A percentile compares a stretch with the other conserved stretches of the same genome.
phyloP scores from a whole-genome alignment of 2,329 filamentous ascomycete genomes.

The Dothideomycetes sp. region DNA sequence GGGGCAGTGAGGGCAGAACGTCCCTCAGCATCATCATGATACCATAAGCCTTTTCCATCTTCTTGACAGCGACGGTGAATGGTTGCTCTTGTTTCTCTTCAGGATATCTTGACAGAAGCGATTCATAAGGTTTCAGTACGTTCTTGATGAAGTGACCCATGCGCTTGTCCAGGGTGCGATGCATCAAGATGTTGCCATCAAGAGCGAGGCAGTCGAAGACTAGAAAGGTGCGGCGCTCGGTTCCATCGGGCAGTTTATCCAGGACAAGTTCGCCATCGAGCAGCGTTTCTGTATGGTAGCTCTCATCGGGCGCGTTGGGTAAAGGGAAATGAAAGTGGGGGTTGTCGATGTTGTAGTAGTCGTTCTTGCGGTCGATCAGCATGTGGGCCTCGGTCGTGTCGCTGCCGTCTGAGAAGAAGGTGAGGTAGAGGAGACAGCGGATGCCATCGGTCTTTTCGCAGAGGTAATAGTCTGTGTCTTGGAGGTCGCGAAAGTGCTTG shows the following conservation, averaged over 20 bases:
- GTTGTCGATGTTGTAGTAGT: slow-evolving; percentile 77
- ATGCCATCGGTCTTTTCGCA: slow-evolving; percentile 98
- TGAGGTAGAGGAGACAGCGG: slow-evolving; percentile 87
- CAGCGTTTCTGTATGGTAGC: slow-evolving; percentile 71
- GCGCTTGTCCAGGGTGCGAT: slow-evolving; percentile 76
- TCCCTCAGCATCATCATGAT: slow-evolving; percentile 87
- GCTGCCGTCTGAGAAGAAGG: slow-evolving; percentile 42
- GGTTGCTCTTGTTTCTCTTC: slow-evolving; percentile 61
- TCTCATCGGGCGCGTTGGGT: slow-evolving; percentile 46
- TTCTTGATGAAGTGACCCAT: slow-evolving; percentile 75
- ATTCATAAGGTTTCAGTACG: slow-evolving; percentile 61
- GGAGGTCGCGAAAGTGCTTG: slow-evolving; percentile 73
- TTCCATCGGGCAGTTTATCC: slow-evolving; percentile 62
- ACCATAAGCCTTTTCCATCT: slow-evolving; percentile 80
- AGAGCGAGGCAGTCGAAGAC: slow-evolving; percentile 90
- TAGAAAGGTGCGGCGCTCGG: slow-evolving; percentile 66
- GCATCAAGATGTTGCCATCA: slow-evolving; percentile 66
- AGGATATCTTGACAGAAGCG: slow-evolving; percentile 48
- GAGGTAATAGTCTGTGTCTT: slow-evolving; percentile 82
- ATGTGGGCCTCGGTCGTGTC: slow-evolving; percentile 60
- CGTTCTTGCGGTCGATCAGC: slow-evolving; percentile 94
- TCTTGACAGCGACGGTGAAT: slow-evolving; percentile 80
- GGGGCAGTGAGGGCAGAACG: slow-evolving; percentile 71
- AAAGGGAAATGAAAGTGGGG: slow-evolving; percentile 70
- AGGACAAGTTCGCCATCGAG: slow-evolving; percentile 90